Base-by-base conservation (phyloP, 192 early-diverging fungal species). In the Phycomyces blakesleeanus region DNA sequence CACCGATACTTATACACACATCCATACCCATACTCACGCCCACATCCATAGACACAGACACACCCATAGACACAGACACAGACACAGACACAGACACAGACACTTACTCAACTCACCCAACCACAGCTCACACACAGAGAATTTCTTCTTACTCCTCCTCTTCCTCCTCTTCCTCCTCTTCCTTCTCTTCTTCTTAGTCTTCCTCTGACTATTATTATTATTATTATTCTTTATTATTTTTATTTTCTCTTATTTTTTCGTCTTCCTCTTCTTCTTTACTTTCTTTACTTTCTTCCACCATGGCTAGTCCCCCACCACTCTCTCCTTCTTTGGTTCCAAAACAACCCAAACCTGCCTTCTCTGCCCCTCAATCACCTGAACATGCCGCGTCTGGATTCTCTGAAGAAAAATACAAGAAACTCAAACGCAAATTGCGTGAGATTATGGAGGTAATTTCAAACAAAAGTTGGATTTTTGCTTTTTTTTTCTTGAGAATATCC, bases 341-440 rank as follows among this genome's bases (percentile, higher is more conserved):
- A 47, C 51, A 56, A 53, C 18, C 18, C 49, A 59, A 56, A 53
- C 18, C 18, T 38, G 59, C 38, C 18, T 41, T 68, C 38, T 55
- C 37, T 34, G 42, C 59, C n/a, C 61, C 61, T 27, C 18, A 34
- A 41, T 41, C 59, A 25, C 25, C 34, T 34, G 41, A 55, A 41
- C 40, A 57, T 39, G 51, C 42, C 44, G 29, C 29, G 44, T n/a
- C 42, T 29, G 49, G 55, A 38, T 71, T 50, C 37, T 71, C 59
- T 15, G 76, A 77, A 11, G 72, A 78, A 34, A 81, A 75, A 38
- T 79, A 77, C 40, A 75, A 63, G 37, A 60, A 64, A 37, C 51
- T 79, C 34, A 77, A 82, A 57, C 63, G 72, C 10, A 79, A 75
- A 55, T 64, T 82, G 9, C 72, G 71, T 29, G 67, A 73, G 21